Percentiles rank a stretch among this genome's conserved stretches.
These are phyloP conservation scores for Candida tetrigidarum DNA, from an alignment of 1,139 yeast genomes.

Conservation along the genomic window DNA sequence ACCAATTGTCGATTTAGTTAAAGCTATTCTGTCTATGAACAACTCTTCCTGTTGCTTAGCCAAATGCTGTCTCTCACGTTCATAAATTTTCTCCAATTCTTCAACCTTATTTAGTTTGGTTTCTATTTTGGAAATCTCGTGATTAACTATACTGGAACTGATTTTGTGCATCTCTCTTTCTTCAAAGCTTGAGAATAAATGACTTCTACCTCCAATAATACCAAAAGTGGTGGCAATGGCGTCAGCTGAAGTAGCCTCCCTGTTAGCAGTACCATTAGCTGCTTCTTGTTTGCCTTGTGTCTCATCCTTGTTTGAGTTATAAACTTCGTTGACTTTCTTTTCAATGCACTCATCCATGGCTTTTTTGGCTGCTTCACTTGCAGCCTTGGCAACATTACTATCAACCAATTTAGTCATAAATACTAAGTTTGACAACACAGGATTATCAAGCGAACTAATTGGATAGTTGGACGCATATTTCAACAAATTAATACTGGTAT, in stretches of 20 bases:
- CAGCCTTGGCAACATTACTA: constrained; percentile 83
- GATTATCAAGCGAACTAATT: constrained; percentile 84
- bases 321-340: constrained; percentile 37
- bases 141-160: constrained; percentile 63
- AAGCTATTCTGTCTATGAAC: constrained; percentile 75
- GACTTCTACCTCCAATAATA: constrained; percentile 79
- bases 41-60: constrained; percentile 82
- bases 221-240: constrained; percentile 59
- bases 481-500: constrained; percentile 57
- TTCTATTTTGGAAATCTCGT: constrained; percentile 76
- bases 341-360: constrained; percentile 55
- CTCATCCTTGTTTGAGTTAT: constrained; percentile 28
- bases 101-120: constrained; percentile 72
- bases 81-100: constrained; percentile 77
- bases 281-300: constrained; percentile 23
- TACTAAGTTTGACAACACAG: constrained; percentile 87
- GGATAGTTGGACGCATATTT: constrained; percentile 86
- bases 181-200: constrained; percentile 79
- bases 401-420: constrained; percentile 88
- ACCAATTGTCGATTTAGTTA: constrained; percentile 61
- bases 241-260: constrained; percentile 10
- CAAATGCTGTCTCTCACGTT: constrained; percentile 74
- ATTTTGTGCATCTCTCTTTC: constrained; percentile 76
- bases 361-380: constrained; percentile 68
- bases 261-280: constrained; percentile 38